Evolutionary conservation across 495 filamentous ascomycete genomes (phyloP).

Genomic region (Xylona heveae): DNA sequence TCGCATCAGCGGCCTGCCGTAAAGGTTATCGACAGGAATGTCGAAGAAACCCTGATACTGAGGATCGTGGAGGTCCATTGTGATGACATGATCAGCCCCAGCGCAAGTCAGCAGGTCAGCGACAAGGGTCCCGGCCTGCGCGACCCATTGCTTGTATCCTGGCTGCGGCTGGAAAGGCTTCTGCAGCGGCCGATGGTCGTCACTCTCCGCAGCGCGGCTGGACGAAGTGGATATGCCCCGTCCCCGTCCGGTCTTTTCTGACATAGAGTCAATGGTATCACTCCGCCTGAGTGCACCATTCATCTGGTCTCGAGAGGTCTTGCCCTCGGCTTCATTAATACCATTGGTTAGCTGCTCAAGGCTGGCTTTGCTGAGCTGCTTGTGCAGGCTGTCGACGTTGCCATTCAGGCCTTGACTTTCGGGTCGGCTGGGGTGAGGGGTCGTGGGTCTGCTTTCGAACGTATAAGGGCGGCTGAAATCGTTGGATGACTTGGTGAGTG

Average conservation of each 20-base stretch:
- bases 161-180: constrained; percentile 55
- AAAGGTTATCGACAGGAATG: constrained; percentile 92
- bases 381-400: constrained; percentile 41
- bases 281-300: constrained; percentile 22
- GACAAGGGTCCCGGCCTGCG: constrained; percentile 86
- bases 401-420: constrained; percentile 34
- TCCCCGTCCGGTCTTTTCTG: constrained; percentile 17
- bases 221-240: too few species aligned
- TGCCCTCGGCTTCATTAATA: constrained; percentile 20
- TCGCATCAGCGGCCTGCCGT: constrained; percentile 69
- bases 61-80: constrained; percentile 92
- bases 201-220: background rate
- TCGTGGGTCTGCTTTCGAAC: constrained; percentile 80
- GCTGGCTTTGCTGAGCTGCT: constrained; percentile 38
- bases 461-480: constrained; percentile 34
- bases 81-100: constrained; percentile 90
- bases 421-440: constrained; percentile 46
- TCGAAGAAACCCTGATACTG: constrained; percentile 99
- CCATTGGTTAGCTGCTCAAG: constrained; percentile 25
- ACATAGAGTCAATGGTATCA: constrained; percentile 38
- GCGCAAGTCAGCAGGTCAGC: constrained; percentile 89
- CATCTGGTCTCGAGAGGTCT: constrained; percentile 16
- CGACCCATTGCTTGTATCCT: constrained; percentile 96
- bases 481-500: constrained; percentile 45
- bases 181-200: constrained; percentile 3